phyloP scores from a whole-genome alignment of 306 rosid species.

The Elaeagnus macrophylla region DNA sequence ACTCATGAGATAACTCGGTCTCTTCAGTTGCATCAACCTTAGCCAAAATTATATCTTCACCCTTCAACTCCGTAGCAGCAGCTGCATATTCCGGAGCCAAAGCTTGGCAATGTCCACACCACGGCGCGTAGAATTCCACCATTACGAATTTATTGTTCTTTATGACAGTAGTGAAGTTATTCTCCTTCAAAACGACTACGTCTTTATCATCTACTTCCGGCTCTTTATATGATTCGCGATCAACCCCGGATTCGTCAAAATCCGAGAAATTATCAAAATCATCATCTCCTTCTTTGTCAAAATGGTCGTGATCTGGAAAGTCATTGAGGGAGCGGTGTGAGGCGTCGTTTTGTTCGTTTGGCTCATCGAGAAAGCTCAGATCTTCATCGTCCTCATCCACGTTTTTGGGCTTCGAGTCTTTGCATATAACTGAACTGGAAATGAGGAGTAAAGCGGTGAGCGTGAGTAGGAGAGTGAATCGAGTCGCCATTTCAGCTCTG shows the following conservation, averaged over 20 bases:
- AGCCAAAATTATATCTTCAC: conserved; percentile 56
- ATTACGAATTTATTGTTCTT: conserved; percentile 55
- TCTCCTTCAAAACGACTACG: conserved; percentile 76
- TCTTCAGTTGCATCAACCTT: conserved; percentile 89
- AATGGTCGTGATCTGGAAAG: conserved; percentile 30
- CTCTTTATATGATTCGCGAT: conserved; percentile 31
- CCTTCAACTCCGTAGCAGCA: conserved; percentile 82
- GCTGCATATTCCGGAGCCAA: conserved; percentile 86
- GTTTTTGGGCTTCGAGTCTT: conserved; percentile 19
- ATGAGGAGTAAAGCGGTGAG: conserved; percentile 55
- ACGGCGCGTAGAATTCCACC: conserved; percentile 97
- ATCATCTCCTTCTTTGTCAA: conserved; percentile 30
- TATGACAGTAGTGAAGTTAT: conserved; percentile 56
- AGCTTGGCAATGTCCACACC: conserved; percentile 99
- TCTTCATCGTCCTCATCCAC: conserved; percentile 55
- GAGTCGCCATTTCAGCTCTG: conserved; percentile 44
- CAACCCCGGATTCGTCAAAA: conserved; percentile 34
- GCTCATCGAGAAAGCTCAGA: conserved; percentile 83
- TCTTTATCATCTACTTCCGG: conserved; percentile 80
- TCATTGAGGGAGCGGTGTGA: conserved; percentile 13
- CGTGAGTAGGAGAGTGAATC: conserved; percentile 36
- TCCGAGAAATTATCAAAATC: conserved; percentile 57
- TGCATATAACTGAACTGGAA: conserved; percentile 46
- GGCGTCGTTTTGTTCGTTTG: conserved; percentile 24
- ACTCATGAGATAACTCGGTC: conserved; percentile 67